A percentile compares a stretch with the other conserved stretches of the same genome.
These are phyloP conservation scores for Candida oleophila DNA, from an alignment of 805 yeast species.

Conservation along the genomic window DNA sequence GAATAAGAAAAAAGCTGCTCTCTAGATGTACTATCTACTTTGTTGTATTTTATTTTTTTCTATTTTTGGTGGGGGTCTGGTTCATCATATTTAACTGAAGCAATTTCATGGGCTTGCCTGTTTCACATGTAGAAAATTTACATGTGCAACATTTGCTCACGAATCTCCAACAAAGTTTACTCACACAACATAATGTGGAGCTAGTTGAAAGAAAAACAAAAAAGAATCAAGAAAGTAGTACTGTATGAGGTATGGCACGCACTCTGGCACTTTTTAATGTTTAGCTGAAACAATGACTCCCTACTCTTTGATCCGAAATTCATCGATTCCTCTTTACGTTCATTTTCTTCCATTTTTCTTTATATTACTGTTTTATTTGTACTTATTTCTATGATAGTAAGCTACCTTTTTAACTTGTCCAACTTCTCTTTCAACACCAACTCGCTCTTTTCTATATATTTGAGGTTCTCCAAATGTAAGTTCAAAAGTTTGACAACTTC, in stretches of 20 bases:
- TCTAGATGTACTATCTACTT: not conserved
- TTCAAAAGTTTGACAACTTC: slow-evolving; percentile 81
- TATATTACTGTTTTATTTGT: not conserved
- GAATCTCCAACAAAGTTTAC: not conserved
- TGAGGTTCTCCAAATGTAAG: slow-evolving; percentile 85
- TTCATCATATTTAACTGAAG: not conserved
- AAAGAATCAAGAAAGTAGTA: no score
- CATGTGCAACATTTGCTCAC: not conserved
- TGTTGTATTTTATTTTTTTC: not conserved
- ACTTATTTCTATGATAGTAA: not conserved
- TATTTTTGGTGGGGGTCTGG: not conserved
- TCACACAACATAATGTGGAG: not conserved
- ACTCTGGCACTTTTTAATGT: no score
- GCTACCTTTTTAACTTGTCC: slow-evolving; percentile 25
- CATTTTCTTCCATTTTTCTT: no score
- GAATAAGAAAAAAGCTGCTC: not conserved
- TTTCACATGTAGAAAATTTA: not conserved
- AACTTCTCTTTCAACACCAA: slow-evolving; percentile 66
- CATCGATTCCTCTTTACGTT: not conserved
- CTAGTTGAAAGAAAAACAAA: no score
- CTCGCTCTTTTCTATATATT: slow-evolving; percentile 79
- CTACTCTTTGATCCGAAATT: not conserved
- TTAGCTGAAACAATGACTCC: no score
- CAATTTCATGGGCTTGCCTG: not conserved
- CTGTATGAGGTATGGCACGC: no score